Percentiles rank a stretch among this genome's conserved stretches.
phyloP scores from a whole-genome alignment of 2,329 filamentous ascomycete species.

The Botryotinia globosa region DNA sequence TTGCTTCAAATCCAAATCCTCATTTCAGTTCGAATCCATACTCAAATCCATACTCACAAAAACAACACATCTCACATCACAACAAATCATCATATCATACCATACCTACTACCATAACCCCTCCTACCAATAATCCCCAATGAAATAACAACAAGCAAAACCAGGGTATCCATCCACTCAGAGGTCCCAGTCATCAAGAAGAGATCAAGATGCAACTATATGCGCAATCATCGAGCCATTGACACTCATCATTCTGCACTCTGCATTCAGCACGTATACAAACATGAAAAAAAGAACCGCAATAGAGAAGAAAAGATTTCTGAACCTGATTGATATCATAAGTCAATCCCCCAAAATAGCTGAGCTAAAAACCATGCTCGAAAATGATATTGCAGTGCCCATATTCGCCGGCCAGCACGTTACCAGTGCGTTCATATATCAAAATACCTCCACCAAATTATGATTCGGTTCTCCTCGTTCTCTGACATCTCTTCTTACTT shows the following conservation, averaged over 20 bases:
- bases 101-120: too few relatives aligned
- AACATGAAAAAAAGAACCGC: not conserved
- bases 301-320: not conserved
- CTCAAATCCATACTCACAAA: too few relatives aligned
- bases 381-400: not conserved
- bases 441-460: not conserved
- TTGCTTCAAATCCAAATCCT: fast-evolving
- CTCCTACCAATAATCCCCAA: too few relatives aligned
- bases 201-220: too few relatives aligned
- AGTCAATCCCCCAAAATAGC: not conserved
- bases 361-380: not conserved
- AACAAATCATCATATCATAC: too few relatives aligned
- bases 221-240: too few relatives aligned
- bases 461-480: not conserved
- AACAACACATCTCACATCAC: too few relatives aligned
- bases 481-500: too few relatives aligned
- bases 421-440: not conserved
- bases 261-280: not conserved
- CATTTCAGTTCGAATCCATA: too few relatives aligned
- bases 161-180: too few relatives aligned
- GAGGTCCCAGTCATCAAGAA: too few relatives aligned
- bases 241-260: not conserved
- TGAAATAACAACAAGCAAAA: too few relatives aligned
- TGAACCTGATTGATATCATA: not conserved
- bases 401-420: not conserved